Evolutionary conservation across 495 filamentous ascomycete species (phyloP).

Genomic region (Pseudotulostoma volvatum): DNA sequence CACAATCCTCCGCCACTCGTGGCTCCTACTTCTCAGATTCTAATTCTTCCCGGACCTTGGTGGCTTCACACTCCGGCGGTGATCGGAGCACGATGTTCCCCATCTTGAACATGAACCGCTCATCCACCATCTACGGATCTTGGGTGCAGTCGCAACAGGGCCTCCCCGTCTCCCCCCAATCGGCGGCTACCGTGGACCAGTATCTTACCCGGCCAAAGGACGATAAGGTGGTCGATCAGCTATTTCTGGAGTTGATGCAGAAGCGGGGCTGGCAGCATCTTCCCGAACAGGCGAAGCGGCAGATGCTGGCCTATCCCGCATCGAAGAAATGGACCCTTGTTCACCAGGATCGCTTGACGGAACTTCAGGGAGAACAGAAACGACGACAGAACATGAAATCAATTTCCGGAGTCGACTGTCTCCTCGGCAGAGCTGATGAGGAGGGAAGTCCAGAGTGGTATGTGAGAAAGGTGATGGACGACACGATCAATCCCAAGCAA

Average conservation of each 20-base stretch:
- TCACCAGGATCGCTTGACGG: slow-evolving; percentile 83
- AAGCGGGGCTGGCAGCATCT: slow-evolving; percentile 94
- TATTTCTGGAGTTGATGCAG: slow-evolving; percentile 87
- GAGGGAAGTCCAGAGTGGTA: slow-evolving; percentile 98
- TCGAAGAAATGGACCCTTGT: slow-evolving; percentile 96
- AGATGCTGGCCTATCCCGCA: slow-evolving; percentile 88
- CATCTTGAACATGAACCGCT: slow-evolving; percentile 12
- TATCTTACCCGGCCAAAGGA: slow-evolving; percentile 59
- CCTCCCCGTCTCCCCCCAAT: slow-evolving; percentile 27
- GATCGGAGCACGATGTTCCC: slow-evolving; percentile 21
- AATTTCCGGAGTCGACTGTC: slow-evolving; percentile 41
- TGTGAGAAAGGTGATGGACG: slow-evolving; percentile 91
- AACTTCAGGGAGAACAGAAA: slow-evolving; percentile 89
- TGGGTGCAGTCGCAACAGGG: slow-evolving; percentile 26
- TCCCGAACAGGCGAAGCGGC: slow-evolving; percentile 84
- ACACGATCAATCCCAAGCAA: slow-evolving; percentile 80
- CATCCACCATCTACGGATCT: slow-evolving; percentile 19
- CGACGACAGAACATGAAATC: slow-evolving; percentile 52
- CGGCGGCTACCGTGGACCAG: slow-evolving; percentile 36
- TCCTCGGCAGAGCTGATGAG: slow-evolving; percentile 66
- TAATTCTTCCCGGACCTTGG: slow-evolving; percentile 45
- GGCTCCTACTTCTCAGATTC: slow-evolving; percentile 46
- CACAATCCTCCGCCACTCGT: slow-evolving; percentile 39
- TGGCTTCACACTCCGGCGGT: slow-evolving; percentile 23
- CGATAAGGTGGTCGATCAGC: slow-evolving; percentile 74